Evolutionary conservation across 352 stramenopile genomes (phyloP), one percentile per base, ranked within the genome.

Genomic region (Pythium insidiosum): DNA sequence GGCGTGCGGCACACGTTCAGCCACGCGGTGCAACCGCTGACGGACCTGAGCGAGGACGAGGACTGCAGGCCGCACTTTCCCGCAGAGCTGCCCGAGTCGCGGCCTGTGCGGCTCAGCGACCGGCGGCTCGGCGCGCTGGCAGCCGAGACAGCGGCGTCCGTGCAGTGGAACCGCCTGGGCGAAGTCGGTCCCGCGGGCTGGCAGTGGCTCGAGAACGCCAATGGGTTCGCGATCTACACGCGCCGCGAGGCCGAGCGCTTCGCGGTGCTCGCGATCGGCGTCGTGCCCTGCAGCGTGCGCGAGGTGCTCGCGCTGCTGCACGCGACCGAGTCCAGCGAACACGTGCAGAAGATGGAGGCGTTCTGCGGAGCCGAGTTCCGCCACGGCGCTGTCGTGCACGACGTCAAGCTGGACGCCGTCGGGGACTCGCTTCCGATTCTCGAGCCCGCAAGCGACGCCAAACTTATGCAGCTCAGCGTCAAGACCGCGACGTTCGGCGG

Each of bases 331-430:
- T 24, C 25, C 21, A 25, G 48, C 19, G 38, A 61, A 41, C 30
- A 61, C 37, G 42, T 49, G 24, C 46, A 55, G 41, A 35, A 16
- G 12, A 51, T 61, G 46, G 46, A 52, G 23, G 53, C 45, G 23
- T 35, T 61, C 7, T 46, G 26, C 19, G 53, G 41, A 24, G 53
- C 42, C 23, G 40, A 61, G 41, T 47, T 61, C 53, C 47, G 40
- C 29, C 35, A 61, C 34, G 53, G 53, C 28, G 35, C 40, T 2
- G 28, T 33, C 28, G 28, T 33, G 28, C 28, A 15, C 9, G 28
- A 33, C 28, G 15, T 33, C 15, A 15, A 33, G 9, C 15, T 9
- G 9, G 28, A 33, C 28, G 28, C 28, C 9, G 28, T n/a, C n/a
- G n/a, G n/a, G n/a, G n/a, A n/a, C n/a, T n/a, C n/a, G n/a, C n/a